These are phyloP conservation scores for Pyrenula aspistea DNA, from an alignment of 495 filamentous ascomycete genomes.

Conservation along the genomic window DNA sequence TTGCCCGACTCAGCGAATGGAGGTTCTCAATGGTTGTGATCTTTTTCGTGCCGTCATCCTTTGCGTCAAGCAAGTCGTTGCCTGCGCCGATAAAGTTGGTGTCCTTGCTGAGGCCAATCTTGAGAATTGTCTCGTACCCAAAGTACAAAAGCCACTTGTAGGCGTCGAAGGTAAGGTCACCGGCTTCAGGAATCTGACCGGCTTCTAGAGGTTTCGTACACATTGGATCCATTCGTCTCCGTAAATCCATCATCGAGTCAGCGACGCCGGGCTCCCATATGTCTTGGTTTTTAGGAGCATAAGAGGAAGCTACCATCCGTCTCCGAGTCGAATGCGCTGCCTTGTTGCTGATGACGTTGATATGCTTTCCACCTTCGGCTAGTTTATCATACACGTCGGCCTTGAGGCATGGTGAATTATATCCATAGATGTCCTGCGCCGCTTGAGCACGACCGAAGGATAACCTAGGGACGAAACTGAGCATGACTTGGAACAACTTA, in stretches of 20 bases:
- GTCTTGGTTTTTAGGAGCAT: background rate
- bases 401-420: background rate
- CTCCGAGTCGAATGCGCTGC: background rate
- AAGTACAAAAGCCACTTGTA: background rate
- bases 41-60: background rate
- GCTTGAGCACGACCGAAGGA: background rate
- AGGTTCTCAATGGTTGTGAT: background rate
- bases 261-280: background rate
- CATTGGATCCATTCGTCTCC: background rate
- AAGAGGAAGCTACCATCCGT: background rate
- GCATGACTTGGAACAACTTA: background rate
- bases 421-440: background rate
- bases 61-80: background rate
- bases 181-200: background rate
- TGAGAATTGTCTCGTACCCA: background rate
- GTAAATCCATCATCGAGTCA: background rate
- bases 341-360: background rate
- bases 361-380: background rate
- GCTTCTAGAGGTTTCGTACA: background rate
- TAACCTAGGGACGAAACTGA: background rate
- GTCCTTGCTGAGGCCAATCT: background rate
- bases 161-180: background rate
- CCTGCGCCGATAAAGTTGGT: background rate
- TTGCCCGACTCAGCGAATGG: background rate
- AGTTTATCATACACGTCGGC: background rate